A percentile compares a stretch with the other conserved stretches of the same genome.
Evolutionary conservation across 495 filamentous ascomycete genomes (phyloP).

Genomic region (Talaromyces ruber): DNA sequence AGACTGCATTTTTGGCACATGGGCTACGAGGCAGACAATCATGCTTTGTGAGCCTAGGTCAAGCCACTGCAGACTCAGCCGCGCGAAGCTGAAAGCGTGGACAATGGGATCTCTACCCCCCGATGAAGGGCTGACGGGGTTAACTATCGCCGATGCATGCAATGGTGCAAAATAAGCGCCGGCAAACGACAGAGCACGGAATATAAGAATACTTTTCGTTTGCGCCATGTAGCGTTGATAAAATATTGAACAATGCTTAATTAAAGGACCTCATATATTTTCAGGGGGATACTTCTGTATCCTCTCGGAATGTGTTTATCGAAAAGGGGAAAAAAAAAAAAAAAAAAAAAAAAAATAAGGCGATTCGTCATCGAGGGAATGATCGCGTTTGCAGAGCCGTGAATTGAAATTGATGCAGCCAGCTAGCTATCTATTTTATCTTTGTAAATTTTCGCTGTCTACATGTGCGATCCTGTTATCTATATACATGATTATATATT

Average conservation of each 20-base stretch:
- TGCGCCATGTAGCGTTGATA: background rate
- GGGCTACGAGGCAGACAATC: background rate
- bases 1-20: background rate
- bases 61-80: too few species aligned
- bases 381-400: background rate
- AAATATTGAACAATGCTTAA: background rate
- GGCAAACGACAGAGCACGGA: background rate
- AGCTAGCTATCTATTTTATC: too few species aligned
- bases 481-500: too few species aligned
- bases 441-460: too few species aligned
- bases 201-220: background rate
- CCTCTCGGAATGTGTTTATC: too few species aligned
- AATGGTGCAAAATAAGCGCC: background rate
- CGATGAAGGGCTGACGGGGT: background rate
- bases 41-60: too few species aligned
- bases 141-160: background rate
- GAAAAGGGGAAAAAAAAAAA: too few species aligned
- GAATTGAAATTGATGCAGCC: background rate
- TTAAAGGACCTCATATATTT: background rate
- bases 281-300: too few species aligned
- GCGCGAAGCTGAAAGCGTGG: background rate
- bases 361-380: background rate
- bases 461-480: too few species aligned
- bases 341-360: too few species aligned
- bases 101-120: background rate